Conservation (phyloP, 73 alveolate genomes). For the Stentor roeselii region DNA sequence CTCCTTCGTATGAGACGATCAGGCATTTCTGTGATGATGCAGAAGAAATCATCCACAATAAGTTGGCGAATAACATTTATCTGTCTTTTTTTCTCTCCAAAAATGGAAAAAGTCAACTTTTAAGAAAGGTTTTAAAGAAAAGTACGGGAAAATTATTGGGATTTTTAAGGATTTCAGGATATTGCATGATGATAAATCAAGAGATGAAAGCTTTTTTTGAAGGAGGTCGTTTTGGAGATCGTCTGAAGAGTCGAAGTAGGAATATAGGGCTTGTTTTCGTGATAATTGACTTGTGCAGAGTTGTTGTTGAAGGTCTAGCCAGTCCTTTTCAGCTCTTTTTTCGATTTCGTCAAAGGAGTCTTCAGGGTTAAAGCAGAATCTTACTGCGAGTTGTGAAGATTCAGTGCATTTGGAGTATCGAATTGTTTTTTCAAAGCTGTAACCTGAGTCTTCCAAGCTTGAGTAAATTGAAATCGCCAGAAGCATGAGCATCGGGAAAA, state of each 20-base stretch:
- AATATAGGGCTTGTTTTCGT: too few relatives aligned
- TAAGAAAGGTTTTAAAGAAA: too few relatives aligned
- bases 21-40: constrained; percentile 20
- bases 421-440: not conserved
- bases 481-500: not conserved
- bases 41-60: not conserved
- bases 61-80: not conserved
- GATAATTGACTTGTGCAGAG: too few relatives aligned
- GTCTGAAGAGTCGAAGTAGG: too few relatives aligned
- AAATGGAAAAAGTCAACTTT: too few relatives aligned
- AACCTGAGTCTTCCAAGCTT: not conserved
- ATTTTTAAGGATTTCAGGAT: too few relatives aligned
- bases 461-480: not conserved
- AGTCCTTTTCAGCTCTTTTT: not conserved
- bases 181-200: too few relatives aligned
- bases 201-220: too few relatives aligned
- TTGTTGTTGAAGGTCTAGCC: too few relatives aligned
- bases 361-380: not conserved
- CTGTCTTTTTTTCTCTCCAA: not conserved
- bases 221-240: too few relatives aligned
- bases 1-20: constrained; percentile 52
- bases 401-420: not conserved
- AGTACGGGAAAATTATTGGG: too few relatives aligned
- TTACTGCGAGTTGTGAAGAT: not conserved
- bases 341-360: not conserved